These are phyloP conservation scores for Thielaviopsis populi DNA, from an alignment of 2,329 filamentous ascomycete genomes.

Conservation along the genomic window DNA sequence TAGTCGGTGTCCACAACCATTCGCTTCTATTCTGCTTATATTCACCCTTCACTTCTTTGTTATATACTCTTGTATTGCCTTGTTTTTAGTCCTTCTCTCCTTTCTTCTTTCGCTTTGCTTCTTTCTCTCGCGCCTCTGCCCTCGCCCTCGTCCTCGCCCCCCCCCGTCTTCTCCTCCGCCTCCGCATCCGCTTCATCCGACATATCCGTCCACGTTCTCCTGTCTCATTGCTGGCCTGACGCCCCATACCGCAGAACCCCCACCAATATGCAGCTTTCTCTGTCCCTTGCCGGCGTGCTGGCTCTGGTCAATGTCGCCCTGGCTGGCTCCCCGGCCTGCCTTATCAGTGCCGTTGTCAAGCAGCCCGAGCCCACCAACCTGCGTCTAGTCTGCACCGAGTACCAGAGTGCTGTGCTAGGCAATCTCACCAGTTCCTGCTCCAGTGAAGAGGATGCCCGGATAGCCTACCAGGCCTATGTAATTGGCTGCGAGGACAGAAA, in stretches of 20 bases:
- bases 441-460: background rate
- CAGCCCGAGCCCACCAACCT: constrained; percentile 15
- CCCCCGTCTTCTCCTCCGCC: background rate
- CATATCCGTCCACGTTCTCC: background rate
- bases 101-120: background rate
- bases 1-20: background rate
- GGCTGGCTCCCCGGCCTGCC: constrained; percentile 16
- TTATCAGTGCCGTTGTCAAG: constrained; percentile 16
- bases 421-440: constrained; percentile 16
- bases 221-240: background rate
- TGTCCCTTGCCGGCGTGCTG: constrained; percentile 14
- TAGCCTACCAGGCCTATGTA: constrained; percentile 16
- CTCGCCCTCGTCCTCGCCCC: no score
- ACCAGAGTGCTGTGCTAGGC: constrained; percentile 17
- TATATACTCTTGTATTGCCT: background rate
- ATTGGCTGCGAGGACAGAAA: constrained; percentile 12
- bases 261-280: constrained; percentile 11
- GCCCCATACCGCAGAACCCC: background rate
- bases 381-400: constrained; percentile 15
- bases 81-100: background rate
- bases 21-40: background rate
- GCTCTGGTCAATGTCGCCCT: constrained; percentile 8
- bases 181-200: background rate
- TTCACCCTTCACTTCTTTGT: constrained; percentile 5
- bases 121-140: background rate